Base-by-base conservation (phyloP, 805 yeast genomes). In the Starmerella davenportii region DNA sequence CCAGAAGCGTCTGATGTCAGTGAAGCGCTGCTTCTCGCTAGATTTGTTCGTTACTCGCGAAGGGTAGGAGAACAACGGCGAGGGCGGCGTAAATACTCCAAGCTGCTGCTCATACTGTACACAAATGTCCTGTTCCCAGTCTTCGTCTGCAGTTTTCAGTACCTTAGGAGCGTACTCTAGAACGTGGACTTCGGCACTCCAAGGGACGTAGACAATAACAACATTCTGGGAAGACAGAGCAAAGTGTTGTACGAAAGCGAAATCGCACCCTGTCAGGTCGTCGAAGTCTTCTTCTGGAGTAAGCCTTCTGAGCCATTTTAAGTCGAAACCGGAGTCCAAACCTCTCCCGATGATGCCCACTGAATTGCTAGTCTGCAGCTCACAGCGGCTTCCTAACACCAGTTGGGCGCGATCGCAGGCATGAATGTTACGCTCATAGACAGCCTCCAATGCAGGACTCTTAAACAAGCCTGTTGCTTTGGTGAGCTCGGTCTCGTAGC, bases 341-440 rank as follows among this genome's bases (percentile, higher is more conserved):
- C 95, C 93, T 50, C 69, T 71, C 5, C 95, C 93, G 8, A 92
- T 61, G 0, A 84, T 73, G 7, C 95, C 95, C n/a, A 80, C 69
- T 39, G 31, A 18, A 8, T 69, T 65, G 1, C 72, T 62, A 34
- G 76, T 76, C 45, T 74, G 80, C 45, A 85, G 76, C 14, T 65
- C 65, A 17, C 85, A 78, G 14, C 72, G 64, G 19, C 74, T 64
- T 3, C 98, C 96, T 15, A 90, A 60, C 24, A 76, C 77, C 46
- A 90, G 69, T 33, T 82, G 68, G 0, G 82, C 82, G 35, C 95
- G 62, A 43, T 82, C 87, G 3, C 68, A 61, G 0, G 81, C 57
- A 7, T 63, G 64, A 30, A 90, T 64, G 20, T 79, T 70, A 4
- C 82, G 60, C 54, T 90, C 98, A 59, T 78, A 85, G 2, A 84